Conservation (phyloP, 768 basidiomycete genomes). For the Kwoniella newhampshirensis region DNA sequence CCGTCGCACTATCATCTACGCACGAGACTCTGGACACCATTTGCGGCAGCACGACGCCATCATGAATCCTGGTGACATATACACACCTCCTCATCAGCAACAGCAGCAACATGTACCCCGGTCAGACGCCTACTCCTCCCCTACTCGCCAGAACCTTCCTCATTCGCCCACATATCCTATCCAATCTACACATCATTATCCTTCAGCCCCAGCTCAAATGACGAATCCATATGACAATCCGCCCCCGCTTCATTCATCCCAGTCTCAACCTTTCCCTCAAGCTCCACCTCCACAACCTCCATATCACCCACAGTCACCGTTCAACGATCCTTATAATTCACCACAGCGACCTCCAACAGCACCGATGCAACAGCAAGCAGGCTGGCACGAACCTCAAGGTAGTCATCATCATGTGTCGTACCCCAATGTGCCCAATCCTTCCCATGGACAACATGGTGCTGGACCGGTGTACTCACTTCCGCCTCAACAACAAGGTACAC, state of each 20-base stretch:
- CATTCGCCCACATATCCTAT: constrained; percentile 1
- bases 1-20: too few relatives aligned
- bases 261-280: constrained; percentile 19
- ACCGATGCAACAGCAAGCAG: constrained; percentile 1
- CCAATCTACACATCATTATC: constrained; percentile 19
- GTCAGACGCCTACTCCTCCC: constrained; percentile 9
- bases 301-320: too few relatives aligned
- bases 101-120: constrained; percentile 5
- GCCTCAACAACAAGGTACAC: constrained; percentile 1
- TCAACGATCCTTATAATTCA: constrained; percentile 17
- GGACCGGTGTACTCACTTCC: constrained; percentile 18
- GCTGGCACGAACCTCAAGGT: constrained; percentile 20
- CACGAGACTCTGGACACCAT: too few relatives aligned
- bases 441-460: background rate
- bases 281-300: constrained; percentile 2
- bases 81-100: constrained; percentile 23
- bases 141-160: constrained; percentile 5
- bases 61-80: constrained; percentile 47
- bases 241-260: constrained; percentile 6
- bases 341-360: background rate
- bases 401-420: constrained; percentile 19
- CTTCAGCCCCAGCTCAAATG: constrained; percentile 10
- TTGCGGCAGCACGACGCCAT: constrained; percentile 1
- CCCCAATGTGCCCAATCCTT: constrained; percentile 9
- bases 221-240: constrained; percentile 20